A percentile compares a stretch with the other conserved stretches of the same genome.
These are phyloP conservation scores for Forsythia suspensa DNA, from an alignment of 257 asterid genomes.

Conservation along the genomic window DNA sequence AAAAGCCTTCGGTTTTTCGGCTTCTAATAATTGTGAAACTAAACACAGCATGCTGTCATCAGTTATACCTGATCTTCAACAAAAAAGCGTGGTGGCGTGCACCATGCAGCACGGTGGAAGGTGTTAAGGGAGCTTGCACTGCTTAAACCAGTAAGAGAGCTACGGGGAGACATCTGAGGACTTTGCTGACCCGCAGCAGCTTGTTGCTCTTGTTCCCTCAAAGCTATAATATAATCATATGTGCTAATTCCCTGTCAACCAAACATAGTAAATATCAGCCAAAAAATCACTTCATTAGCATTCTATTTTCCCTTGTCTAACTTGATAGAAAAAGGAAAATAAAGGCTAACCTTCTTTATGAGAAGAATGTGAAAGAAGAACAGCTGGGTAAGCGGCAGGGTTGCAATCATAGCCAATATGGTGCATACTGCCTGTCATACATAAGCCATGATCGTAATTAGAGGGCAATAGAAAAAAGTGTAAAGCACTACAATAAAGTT, in stretches of 20 bases:
- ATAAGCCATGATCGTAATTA: neutral
- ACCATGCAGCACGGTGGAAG: constrained; percentile 92
- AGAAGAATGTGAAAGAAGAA: constrained; percentile 99
- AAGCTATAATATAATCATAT: constrained; percentile 89
- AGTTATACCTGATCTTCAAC: constrained; percentile 88
- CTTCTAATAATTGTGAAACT: neutral
- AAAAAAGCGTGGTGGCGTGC: constrained; percentile 96
- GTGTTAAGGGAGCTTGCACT: constrained; percentile 92
- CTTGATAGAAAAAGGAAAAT: neutral
- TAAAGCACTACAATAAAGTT: neutral
- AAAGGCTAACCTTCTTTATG: constrained; percentile 68
- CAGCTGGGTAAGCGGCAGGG: constrained; percentile 87
- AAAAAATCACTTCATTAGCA: neutral
- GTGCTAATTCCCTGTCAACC: constrained; percentile 87
- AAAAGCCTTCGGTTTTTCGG: neutral
- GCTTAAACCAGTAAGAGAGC: constrained; percentile 89
- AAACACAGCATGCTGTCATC: neutral
- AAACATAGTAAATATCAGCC: constrained; percentile 17
- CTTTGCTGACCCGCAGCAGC: constrained; percentile 81
- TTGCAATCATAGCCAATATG: constrained; percentile 97
- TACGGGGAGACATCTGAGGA: constrained; percentile 89
- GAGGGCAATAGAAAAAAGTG: neutral
- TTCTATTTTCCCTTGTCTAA: neutral
- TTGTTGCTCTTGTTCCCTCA: constrained; percentile 93
- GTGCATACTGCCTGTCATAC: constrained; percentile 80